Percentiles rank a stretch among this genome's conserved stretches.
These are phyloP conservation scores for Cantharellus anzutake DNA, from an alignment of 768 basidiomycete genomes.

Conservation along the genomic window DNA sequence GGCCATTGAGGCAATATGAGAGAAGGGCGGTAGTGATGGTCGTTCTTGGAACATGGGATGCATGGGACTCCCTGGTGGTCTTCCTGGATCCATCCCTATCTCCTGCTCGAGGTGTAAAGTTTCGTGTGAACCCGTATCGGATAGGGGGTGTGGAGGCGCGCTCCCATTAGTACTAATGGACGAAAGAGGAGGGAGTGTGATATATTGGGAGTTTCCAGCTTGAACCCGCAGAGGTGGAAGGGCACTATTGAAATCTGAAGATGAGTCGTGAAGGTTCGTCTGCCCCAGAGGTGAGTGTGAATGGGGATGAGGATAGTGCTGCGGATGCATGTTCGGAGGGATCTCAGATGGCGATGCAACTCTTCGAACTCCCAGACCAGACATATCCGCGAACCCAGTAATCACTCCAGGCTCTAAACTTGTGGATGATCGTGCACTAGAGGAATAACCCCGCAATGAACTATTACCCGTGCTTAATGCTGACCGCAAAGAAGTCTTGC, in stretches of 20 bases:
- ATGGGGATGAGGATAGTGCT: slow-evolving; percentile 2
- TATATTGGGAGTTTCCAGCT: not conserved
- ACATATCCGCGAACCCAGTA: slow-evolving; percentile 55
- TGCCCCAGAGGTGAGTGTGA: not conserved
- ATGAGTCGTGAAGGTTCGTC: not conserved
- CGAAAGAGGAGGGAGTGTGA: not conserved
- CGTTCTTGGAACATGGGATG: slow-evolving; percentile 72
- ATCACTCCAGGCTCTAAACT: slow-evolving; percentile 36
- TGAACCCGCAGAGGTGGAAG: not conserved
- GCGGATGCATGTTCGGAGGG: not conserved
- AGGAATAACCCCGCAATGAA: slow-evolving; percentile 46
- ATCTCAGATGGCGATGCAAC: slow-evolving; percentile 13
- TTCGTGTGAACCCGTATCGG: not conserved
- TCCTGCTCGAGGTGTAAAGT: not conserved
- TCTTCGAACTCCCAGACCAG: slow-evolving; percentile 29
- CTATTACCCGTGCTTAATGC: slow-evolving; percentile 15
- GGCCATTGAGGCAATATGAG: slow-evolving; percentile 67
- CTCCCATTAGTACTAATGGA: not conserved
- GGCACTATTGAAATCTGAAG: not conserved
- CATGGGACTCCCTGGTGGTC: slow-evolving; percentile 22
- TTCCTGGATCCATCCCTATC: not conserved
- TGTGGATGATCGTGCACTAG: slow-evolving; percentile 60
- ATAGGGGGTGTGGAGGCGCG: not conserved
- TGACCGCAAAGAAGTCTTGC: slow-evolving; percentile 54
- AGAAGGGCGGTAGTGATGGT: slow-evolving; percentile 48